These are phyloP conservation scores for Papiliotrema nemorosa DNA, from an alignment of 1,284 basidiomycete species.

Conservation along the genomic window DNA sequence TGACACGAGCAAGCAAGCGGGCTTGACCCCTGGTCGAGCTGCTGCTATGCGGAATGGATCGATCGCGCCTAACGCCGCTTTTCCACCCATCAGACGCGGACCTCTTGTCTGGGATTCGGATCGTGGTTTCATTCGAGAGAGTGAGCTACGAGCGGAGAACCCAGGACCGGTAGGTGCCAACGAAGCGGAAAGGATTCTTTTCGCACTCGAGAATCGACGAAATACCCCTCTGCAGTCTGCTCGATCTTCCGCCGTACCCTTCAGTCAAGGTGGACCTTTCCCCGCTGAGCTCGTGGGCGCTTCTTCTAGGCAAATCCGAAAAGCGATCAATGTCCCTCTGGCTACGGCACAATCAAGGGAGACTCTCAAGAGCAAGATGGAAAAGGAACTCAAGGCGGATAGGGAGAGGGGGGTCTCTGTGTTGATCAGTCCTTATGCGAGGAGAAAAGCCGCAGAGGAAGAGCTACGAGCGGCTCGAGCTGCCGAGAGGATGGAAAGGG, in stretches of 20 bases:
- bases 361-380: slow-evolving; percentile 22
- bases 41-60: slow-evolving; percentile 6
- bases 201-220: slow-evolving; percentile 42
- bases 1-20: not conserved
- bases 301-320: slow-evolving; percentile 37
- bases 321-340: slow-evolving; percentile 43
- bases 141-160: slow-evolving; percentile 27
- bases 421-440: slow-evolving; percentile 47
- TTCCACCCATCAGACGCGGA: slow-evolving; percentile 36
- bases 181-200: slow-evolving; percentile 47
- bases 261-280: slow-evolving; percentile 10
- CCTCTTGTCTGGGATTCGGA: slow-evolving; percentile 45
- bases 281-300: slow-evolving; percentile 32
- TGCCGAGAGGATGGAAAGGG: slow-evolving; percentile 6
- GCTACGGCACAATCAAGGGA: slow-evolving; percentile 39
- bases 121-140: slow-evolving; percentile 41
- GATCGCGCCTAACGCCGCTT: slow-evolving; percentile 11
- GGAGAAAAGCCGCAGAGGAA: slow-evolving; percentile 33
- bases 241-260: slow-evolving; percentile 9
- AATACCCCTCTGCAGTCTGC: slow-evolving; percentile 35
- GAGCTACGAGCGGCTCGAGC: slow-evolving; percentile 26
- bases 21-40: not conserved
- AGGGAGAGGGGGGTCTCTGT: slow-evolving; percentile 22
- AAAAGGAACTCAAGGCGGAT: slow-evolving; percentile 30
- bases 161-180: slow-evolving; percentile 31